Base-by-base conservation (phyloP, 176 grass and related monocot genomes). In the Calamus simplicifolius region DNA sequence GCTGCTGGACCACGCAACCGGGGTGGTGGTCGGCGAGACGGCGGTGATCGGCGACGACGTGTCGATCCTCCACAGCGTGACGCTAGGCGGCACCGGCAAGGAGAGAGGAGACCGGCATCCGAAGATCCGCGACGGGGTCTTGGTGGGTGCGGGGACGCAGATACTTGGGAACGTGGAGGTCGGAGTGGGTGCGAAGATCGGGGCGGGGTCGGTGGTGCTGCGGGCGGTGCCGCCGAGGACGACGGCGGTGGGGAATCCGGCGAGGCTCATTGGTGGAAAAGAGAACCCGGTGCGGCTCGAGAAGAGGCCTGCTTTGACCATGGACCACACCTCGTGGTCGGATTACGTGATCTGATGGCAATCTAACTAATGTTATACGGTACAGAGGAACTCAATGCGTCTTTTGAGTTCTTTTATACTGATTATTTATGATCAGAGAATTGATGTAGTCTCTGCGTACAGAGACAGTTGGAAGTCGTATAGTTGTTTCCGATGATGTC, bases 1-100 rank as follows among this genome's bases (percentile, higher is more conserved):
- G 63, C 68, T 98, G 3, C 18, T 98, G 56, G 93, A 98, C 87
- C 93, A 98, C 71, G 93, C 93, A 6, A 98, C 93, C 0, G 93
- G 87, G 5, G 50, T 98, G 51, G 87, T 98, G 51, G 83, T 98
- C 69, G 93, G 87, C 1, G 93, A 98, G 78, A 92, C 93, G 16
- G 93, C 87, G 18, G 81, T 88, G 19, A 59, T 98, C 1, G 84
- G 87, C 1, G 25, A 88, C 65, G 69, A 88, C 59, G 87, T 90
- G 4, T 88, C 93, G 7, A 81, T 97, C 19, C 77, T 98, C 5
- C 93, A 98, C 66, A 81, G 57, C 25, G 84, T 98, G 2, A 98
- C 87, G 0, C 73, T 98, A 1, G 93, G 93, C 0, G 93, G 93
- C 17, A 98, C 93, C 0, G 84, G 87, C 8, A 98, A 98, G 82